A percentile compares a stretch with the other conserved stretches of the same genome.
These are phyloP conservation scores for Celoporthe dispersa DNA, from an alignment of 2,329 filamentous ascomycete genomes.

Conservation along the genomic window DNA sequence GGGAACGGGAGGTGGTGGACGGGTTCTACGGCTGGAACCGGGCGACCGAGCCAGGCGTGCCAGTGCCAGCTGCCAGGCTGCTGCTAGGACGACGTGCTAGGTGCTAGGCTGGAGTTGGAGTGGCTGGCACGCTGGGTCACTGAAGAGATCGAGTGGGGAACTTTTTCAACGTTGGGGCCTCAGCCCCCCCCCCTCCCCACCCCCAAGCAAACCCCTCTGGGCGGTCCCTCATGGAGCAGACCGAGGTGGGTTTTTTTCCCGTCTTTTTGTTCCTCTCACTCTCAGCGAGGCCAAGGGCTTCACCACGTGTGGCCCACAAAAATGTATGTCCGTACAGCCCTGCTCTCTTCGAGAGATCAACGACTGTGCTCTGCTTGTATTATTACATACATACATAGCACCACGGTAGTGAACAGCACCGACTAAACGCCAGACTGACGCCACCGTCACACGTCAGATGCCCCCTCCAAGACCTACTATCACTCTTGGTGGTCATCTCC, in stretches of 20 bases:
- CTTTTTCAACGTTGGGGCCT: no score
- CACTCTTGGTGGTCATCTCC: neutral
- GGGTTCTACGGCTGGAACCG: neutral
- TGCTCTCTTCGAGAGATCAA: neutral
- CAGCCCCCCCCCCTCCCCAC: no score
- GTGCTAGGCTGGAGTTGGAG: neutral
- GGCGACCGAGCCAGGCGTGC: neutral
- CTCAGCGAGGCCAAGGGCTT: neutral
- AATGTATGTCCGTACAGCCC: neutral
- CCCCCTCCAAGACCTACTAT: neutral
- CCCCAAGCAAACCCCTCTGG: neutral
- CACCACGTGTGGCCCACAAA: neutral
- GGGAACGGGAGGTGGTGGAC: slow-evolving; percentile 11
- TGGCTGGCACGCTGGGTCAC: neutral
- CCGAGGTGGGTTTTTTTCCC: neutral
- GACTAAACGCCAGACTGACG: neutral
- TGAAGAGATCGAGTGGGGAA: neutral
- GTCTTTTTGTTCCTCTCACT: no score
- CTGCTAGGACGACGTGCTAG: neutral
- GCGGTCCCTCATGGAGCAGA: neutral
- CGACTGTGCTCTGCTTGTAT: neutral
- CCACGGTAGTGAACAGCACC: neutral
- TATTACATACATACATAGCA: neutral
- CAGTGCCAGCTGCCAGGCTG: neutral
- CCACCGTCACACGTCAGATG: neutral